A percentile compares a stretch with the other conserved stretches of the same genome.
These are phyloP conservation scores for Boeremia lycopersici DNA, from an alignment of 2,329 filamentous ascomycete genomes.

Conservation along the genomic window DNA sequence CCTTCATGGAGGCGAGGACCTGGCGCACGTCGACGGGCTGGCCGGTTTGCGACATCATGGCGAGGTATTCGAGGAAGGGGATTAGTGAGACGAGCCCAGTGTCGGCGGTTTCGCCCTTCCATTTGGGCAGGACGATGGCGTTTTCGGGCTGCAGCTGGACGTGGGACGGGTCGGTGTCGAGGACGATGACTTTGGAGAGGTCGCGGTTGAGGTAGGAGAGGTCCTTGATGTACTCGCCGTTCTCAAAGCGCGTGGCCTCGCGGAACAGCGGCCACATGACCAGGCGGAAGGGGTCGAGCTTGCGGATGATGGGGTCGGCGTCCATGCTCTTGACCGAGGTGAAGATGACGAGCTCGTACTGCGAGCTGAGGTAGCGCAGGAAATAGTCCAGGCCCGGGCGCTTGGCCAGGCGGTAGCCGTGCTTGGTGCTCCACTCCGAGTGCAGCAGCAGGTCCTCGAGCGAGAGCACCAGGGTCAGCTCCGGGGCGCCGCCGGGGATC, in stretches of 20 bases:
- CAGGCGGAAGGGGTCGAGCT: slow-evolving; percentile 93
- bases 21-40: slow-evolving; percentile 79
- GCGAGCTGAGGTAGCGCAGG: slow-evolving; percentile 92
- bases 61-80: slow-evolving; percentile 96
- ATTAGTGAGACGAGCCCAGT: slow-evolving; percentile 87
- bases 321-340: slow-evolving; percentile 84
- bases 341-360: slow-evolving; percentile 97
- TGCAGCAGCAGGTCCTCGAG: slow-evolving; percentile 94
- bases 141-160: slow-evolving; percentile 95
- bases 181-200: slow-evolving; percentile 90
- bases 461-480: slow-evolving; percentile 90
- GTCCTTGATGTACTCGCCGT: slow-evolving; percentile 97
- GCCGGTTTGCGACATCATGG: slow-evolving; percentile 73
- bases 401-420: slow-evolving; percentile 95
- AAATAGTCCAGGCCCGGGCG: slow-evolving; percentile 97
- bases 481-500: slow-evolving; percentile 66
- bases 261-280: slow-evolving; percentile 94
- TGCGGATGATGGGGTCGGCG: slow-evolving; percentile 86
- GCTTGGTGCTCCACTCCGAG: slow-evolving; percentile 91
- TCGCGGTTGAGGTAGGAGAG: slow-evolving; percentile 97
- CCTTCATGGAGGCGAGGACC: slow-evolving; percentile 85
- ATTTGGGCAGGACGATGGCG: slow-evolving; percentile 87
- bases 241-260: slow-evolving; percentile 96
- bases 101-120: slow-evolving; percentile 83
- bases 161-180: slow-evolving; percentile 84